These are phyloP conservation scores for Backusella parvicylindrica DNA, from an alignment of 192 early-diverging fungal species.

Conservation along the genomic window DNA sequence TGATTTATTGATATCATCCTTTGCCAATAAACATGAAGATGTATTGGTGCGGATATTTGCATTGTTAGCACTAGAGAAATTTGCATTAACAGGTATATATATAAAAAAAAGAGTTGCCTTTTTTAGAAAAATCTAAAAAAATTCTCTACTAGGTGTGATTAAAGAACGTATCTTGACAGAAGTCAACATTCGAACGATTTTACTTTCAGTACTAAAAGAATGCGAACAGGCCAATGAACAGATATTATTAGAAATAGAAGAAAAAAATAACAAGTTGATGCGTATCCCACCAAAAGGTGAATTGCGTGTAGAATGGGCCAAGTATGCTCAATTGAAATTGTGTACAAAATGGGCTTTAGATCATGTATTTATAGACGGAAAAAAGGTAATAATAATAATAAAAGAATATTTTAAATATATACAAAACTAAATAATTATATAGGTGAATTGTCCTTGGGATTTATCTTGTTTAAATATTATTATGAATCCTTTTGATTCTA, in stretches of 20 bases:
- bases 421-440: too few relatives aligned
- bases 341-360: conserved; percentile 52
- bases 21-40: conserved; percentile 35
- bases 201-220: conserved; percentile 7
- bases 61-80: conserved; percentile 55
- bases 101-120: conserved; percentile 10
- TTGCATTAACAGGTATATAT: conserved; percentile 49
- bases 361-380: conserved; percentile 40
- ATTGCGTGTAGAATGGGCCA: conserved; percentile 18
- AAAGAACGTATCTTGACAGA: conserved; percentile 11
- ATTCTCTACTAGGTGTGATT: conserved; percentile 13
- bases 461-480: conserved; percentile 42
- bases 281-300: conserved; percentile 18
- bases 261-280: background rate
- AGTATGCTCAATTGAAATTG: conserved; percentile 37
- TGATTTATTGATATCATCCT: conserved; percentile 39
- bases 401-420: background rate
- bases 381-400: conserved; percentile 11
- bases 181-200: background rate
- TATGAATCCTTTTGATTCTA: conserved; percentile 52
- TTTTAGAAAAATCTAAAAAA: background rate
- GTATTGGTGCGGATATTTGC: conserved; percentile 47
- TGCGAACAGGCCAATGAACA: conserved; percentile 12
- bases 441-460: conserved; percentile 17
- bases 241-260: background rate